Evolutionary conservation across 768 basidiomycete species (phyloP).

Genomic region (Lepiota venenata): DNA sequence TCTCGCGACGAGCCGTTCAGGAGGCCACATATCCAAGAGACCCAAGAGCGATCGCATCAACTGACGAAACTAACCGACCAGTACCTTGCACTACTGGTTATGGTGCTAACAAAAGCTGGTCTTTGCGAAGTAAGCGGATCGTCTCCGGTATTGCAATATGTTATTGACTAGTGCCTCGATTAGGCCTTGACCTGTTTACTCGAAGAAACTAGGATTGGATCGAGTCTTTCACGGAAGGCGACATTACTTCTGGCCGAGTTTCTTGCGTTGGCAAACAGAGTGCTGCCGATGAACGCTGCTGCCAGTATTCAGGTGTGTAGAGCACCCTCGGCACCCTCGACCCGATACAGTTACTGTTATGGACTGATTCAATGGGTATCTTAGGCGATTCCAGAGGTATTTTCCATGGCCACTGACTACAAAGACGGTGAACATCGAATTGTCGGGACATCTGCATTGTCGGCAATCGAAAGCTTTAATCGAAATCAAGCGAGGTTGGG

Average conservation of each 20-base stretch:
- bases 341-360: not conserved
- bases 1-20: constrained; percentile 38
- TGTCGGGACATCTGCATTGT: constrained; percentile 79
- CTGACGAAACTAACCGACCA: constrained; percentile 87
- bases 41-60: constrained; percentile 45
- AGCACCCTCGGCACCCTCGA: not conserved
- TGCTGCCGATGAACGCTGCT: constrained; percentile 78
- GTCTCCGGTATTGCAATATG: not conserved
- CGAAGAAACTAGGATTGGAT: constrained; percentile 72
- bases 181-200: constrained; percentile 86
- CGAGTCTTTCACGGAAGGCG: constrained; percentile 82
- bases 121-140: constrained; percentile 68
- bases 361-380: not conserved
- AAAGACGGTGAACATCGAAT: constrained; percentile 73
- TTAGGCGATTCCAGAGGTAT: constrained; percentile 82
- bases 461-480: constrained; percentile 90
- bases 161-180: not conserved
- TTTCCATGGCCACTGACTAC: constrained; percentile 82
- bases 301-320: constrained; percentile 76
- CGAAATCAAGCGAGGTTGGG: constrained; percentile 79
- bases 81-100: constrained; percentile 81
- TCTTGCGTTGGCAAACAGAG: constrained; percentile 81
- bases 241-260: constrained; percentile 90
- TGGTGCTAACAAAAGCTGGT: constrained; percentile 84
- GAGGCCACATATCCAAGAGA: constrained; percentile 26